Conservation (phyloP, 2,329 filamentous ascomycete genomes). For the Aquanectria penicillioides region DNA sequence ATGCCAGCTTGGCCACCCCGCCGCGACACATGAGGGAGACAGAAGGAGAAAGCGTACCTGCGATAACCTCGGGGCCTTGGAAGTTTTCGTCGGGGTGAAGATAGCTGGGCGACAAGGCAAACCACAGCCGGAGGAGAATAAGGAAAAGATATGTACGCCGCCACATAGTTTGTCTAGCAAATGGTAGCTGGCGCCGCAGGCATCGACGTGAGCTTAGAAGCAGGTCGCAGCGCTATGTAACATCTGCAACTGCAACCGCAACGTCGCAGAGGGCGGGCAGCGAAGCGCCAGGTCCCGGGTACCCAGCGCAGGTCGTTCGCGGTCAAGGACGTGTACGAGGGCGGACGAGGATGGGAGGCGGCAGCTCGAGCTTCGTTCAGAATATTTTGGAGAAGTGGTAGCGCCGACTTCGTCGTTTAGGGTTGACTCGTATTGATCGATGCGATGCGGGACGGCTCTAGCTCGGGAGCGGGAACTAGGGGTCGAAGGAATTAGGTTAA, state of each 20-base stretch:
- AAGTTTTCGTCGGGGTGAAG: conserved; percentile 99
- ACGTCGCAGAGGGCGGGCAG: not conserved
- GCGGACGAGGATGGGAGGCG: not conserved
- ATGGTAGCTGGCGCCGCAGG: conserved; percentile 37
- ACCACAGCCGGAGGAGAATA: conserved; percentile 88
- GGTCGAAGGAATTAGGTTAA: not conserved
- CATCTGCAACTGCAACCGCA: conserved; percentile 27
- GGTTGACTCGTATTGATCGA: not conserved
- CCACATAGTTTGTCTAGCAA: conserved; percentile 74
- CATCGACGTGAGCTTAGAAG: conserved; percentile 35
- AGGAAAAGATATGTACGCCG: conserved; percentile 87
- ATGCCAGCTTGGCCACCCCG: not conserved
- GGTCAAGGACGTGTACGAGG: not conserved
- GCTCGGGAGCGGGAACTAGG: not conserved
- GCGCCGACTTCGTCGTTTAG: not conserved
- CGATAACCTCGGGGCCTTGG: conserved; percentile 96
- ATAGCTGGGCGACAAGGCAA: conserved; percentile 94
- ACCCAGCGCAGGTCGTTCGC: no score
- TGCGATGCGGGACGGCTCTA: not conserved
- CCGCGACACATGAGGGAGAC: not conserved
- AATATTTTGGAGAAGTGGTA: conserved; percentile 7
- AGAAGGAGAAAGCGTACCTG: conserved; percentile 70
- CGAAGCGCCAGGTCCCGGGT: conserved; percentile 7
- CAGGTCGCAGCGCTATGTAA: conserved; percentile 31
- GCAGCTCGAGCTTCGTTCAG: not conserved